Conservation (phyloP, 805 yeast species). For the Vanderwaltozyma verrucispora region DNA sequence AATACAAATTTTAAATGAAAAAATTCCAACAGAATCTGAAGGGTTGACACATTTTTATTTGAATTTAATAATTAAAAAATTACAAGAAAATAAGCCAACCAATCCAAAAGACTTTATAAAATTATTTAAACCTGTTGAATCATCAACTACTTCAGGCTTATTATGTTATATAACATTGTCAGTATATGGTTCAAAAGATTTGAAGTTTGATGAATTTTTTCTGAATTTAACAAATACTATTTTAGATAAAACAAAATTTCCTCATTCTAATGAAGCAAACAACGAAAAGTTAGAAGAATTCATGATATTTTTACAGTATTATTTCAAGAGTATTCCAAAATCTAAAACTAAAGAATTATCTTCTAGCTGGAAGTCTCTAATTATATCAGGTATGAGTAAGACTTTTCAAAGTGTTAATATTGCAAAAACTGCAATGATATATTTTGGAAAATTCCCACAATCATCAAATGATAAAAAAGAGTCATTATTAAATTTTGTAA, state of each 20-base stretch:
- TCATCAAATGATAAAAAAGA: slow-evolving; percentile 16
- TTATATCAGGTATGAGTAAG: slow-evolving; percentile 29
- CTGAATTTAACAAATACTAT: slow-evolving; percentile 10
- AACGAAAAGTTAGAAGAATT: slow-evolving; percentile 26
- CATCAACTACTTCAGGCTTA: background rate
- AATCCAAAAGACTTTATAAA: background rate
- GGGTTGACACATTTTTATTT: slow-evolving; percentile 20
- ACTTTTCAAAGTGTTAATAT: slow-evolving; percentile 38
- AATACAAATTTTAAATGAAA: slow-evolving; percentile 4
- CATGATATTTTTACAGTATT: slow-evolving; percentile 21
- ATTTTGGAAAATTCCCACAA: slow-evolving; percentile 13
- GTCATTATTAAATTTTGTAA: slow-evolving; percentile 28
- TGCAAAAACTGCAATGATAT: slow-evolving; percentile 29
- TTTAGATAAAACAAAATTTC: slow-evolving; percentile 30
- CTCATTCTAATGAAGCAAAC: slow-evolving; percentile 33
- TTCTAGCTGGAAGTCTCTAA: slow-evolving; percentile 18
- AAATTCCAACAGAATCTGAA: slow-evolving; percentile 17
- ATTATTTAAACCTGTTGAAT: background rate
- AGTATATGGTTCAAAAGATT: slow-evolving; percentile 1
- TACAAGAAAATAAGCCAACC: slow-evolving; percentile 4
- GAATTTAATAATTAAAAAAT: slow-evolving; percentile 11
- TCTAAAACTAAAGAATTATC: slow-evolving; percentile 4
- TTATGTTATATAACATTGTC: slow-evolving; percentile 1
- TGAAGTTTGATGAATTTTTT: slow-evolving; percentile 10
- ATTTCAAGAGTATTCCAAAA: slow-evolving; percentile 12